Conservation (phyloP, 345 rosid genomes). For the Brassica rapa region DNA sequence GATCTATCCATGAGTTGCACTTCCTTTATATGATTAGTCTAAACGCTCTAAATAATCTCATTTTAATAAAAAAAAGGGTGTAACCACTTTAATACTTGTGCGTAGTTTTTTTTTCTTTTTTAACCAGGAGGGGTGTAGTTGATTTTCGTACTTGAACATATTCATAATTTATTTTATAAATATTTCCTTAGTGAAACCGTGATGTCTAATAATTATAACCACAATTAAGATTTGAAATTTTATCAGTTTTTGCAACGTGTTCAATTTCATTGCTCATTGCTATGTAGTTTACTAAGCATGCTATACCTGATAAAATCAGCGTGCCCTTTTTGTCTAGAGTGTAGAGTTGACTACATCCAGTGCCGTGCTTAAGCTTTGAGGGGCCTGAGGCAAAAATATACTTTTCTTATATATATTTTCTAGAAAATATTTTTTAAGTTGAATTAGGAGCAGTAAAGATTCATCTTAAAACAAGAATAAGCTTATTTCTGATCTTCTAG, state of each 20-base stretch:
- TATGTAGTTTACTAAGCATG: background rate
- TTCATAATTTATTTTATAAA: background rate
- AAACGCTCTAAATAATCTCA: no score
- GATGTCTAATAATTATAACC: background rate
- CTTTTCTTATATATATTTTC: no score
- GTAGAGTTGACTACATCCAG: conserved; percentile 3
- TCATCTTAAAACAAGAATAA: no score
- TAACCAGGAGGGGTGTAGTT: background rate
- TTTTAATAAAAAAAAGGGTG: background rate
- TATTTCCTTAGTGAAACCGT: background rate
- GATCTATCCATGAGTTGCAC: no score
- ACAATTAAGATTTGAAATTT: background rate
- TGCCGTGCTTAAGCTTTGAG: no score
- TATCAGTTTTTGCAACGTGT: background rate
- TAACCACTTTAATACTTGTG: background rate
- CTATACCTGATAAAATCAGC: background rate
- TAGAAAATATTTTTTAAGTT: no score
- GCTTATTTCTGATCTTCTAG: no score
- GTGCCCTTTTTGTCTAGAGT: background rate
- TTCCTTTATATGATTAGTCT: no score
- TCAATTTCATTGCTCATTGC: background rate
- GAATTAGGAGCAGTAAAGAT: no score
- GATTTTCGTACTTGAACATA: background rate
- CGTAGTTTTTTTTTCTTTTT: background rate
- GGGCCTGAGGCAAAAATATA: no score